A percentile compares a stretch with the other conserved stretches of the same genome.
Evolutionary conservation across 228 moss, liverwort and hornwort genomes (phyloP).

Genomic region (Sphagnum magellanicum): DNA sequence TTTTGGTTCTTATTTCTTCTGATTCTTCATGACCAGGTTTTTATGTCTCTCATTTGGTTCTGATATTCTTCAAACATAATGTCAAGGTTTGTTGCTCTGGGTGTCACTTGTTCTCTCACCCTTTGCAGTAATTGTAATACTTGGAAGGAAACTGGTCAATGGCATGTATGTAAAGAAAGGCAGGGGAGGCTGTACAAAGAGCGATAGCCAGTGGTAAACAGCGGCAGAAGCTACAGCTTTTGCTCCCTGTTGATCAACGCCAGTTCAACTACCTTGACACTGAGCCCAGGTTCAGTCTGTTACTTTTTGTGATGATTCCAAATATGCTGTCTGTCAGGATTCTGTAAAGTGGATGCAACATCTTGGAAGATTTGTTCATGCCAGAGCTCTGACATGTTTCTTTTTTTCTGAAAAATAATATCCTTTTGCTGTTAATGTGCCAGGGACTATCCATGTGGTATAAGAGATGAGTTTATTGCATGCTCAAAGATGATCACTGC

Average conservation of each 20-base stretch:
- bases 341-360: neutral
- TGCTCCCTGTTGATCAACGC: conserved; percentile 96
- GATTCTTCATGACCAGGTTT: neutral
- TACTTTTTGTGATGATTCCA: neutral
- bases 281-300: conserved; percentile 60
- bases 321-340: neutral
- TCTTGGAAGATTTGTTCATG: neutral
- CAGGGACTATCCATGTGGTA: conserved; percentile 96
- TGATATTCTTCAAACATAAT: too few species aligned
- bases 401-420: neutral
- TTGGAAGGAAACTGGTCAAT: conserved; percentile 4
- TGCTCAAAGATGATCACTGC: conserved; percentile 75
- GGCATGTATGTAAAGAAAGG: conserved; percentile 26
- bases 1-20: neutral
- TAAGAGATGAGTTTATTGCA: conserved; percentile 65
- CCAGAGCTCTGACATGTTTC: conserved; percentile 5
- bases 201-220: conserved; percentile 65
- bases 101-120: neutral
- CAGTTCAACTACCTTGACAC: conserved; percentile 98
- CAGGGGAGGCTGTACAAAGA: conserved; percentile 78
- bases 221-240: conserved; percentile 77
- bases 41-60: too few species aligned
- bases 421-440: too few species aligned
- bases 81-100: too few species aligned
- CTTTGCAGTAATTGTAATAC: neutral